A percentile compares a stretch with the other conserved stretches of the same genome.
Conservation (phyloP, 2,329 filamentous ascomycete genomes). For the Phyllosticta paracitricarpa region DNA sequence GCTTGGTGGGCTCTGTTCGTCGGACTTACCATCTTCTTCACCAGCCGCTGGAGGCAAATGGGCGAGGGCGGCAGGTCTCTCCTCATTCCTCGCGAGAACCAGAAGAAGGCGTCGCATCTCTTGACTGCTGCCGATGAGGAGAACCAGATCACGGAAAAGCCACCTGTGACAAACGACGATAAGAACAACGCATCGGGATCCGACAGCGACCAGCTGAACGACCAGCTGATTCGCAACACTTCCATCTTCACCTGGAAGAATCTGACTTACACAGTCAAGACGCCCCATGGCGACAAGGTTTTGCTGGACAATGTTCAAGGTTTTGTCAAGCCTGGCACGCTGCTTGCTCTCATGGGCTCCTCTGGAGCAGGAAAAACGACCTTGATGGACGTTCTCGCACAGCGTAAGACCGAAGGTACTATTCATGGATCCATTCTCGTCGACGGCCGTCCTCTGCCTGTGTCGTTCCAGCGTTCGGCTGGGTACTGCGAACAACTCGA, state of each 20-base stretch:
- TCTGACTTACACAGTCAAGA: constrained; percentile 11
- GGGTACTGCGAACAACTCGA: constrained; percentile 44
- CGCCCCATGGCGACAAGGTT: constrained; percentile 12
- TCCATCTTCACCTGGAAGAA: constrained; percentile 57
- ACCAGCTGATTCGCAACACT: constrained; percentile 49
- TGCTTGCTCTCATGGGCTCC: constrained; percentile 11
- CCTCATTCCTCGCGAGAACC: constrained; percentile 50
- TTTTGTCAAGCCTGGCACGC: constrained; percentile 12
- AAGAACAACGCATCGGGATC: not conserved
- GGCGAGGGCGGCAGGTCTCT: constrained; percentile 45
- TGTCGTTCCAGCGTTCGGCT: constrained; percentile 10
- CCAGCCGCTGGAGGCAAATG: constrained; percentile 45
- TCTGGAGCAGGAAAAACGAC: constrained; percentile 10
- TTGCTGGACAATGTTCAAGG: constrained; percentile 13
- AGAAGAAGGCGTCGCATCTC: constrained; percentile 16
- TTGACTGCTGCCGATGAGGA: constrained; percentile 41
- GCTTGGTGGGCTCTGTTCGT: constrained; percentile 54
- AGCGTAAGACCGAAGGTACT: constrained; percentile 9
- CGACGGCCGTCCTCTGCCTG: constrained; percentile 8
- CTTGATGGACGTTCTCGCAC: constrained; percentile 6
- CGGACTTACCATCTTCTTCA: constrained; percentile 47
- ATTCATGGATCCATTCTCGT: constrained; percentile 9
- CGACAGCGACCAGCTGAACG: constrained; percentile 17
- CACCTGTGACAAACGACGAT: not conserved
- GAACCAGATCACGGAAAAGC: constrained; percentile 19